phyloP scores from a whole-genome alignment of 805 yeast species.

The Torulaspora gathmanii region DNA sequence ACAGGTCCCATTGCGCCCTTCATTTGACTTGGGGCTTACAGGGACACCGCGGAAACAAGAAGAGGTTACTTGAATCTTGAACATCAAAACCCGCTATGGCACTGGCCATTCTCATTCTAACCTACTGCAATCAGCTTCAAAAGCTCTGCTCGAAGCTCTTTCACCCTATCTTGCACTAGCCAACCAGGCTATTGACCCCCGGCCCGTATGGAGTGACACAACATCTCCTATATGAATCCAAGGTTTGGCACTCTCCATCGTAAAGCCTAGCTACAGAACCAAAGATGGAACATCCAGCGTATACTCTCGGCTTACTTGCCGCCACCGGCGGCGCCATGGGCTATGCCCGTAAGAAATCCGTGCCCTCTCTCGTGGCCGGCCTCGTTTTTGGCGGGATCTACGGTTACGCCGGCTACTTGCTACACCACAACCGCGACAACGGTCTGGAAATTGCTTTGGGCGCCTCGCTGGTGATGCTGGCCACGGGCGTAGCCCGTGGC shows the following conservation, averaged over 20 bases:
- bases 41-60: not conserved
- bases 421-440: conserved; percentile 65
- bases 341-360: conserved; percentile 60
- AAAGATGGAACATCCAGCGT: conserved; percentile 69
- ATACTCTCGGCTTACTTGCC: conserved; percentile 63
- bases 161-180: not conserved
- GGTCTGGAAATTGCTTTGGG: conserved; percentile 80
- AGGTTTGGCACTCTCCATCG: not conserved
- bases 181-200: not conserved
- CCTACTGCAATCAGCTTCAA: no score
- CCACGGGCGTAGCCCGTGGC: conserved; percentile 72
- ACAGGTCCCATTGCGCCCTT: not conserved
- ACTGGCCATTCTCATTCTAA: no score
- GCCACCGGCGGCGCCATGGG: conserved; percentile 71
- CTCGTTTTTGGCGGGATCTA: conserved; percentile 52
- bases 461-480: conserved; percentile 58
- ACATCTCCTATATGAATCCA: not conserved
- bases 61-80: not conserved
- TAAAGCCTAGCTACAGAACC: not conserved
- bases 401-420: conserved; percentile 70
- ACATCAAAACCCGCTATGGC: no score
- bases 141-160: no score
- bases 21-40: not conserved
- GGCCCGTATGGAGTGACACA: not conserved
- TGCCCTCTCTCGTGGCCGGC: conserved; percentile 81